Evolutionary conservation across 805 yeast genomes (phyloP).

Genomic region (Spencermartinsiella europaea): DNA sequence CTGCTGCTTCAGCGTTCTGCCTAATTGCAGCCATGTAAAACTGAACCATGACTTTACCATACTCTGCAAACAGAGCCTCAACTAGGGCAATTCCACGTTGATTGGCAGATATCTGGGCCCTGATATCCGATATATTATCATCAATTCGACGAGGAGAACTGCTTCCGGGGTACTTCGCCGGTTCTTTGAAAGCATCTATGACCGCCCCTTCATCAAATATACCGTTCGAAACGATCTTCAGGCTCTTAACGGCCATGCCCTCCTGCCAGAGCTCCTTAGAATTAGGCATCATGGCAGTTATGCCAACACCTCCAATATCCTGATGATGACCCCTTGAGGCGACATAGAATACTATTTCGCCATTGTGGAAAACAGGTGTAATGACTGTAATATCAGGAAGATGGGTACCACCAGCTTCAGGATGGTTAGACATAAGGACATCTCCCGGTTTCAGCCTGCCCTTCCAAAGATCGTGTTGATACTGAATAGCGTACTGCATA

Average conservation of each 20-base stretch:
- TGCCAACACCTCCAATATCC: constrained; percentile 88
- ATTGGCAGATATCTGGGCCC: constrained; percentile 84
- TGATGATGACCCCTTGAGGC: constrained; percentile 96
- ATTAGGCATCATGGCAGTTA: constrained; percentile 92
- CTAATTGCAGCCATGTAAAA: constrained; percentile 78
- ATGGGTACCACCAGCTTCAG: constrained; percentile 76
- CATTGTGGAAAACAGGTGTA: constrained; percentile 72
- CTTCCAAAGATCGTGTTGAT: constrained; percentile 60
- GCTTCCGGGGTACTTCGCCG: constrained; percentile 78
- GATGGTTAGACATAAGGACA: constrained; percentile 71
- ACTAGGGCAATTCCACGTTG: constrained; percentile 72
- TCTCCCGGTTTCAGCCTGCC: constrained; percentile 65
- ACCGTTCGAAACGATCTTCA: constrained; percentile 67
- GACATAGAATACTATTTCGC: constrained; percentile 49
- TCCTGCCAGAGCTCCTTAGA: constrained; percentile 80
- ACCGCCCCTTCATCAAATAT: constrained; percentile 68
- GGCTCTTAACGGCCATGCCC: constrained; percentile 81
- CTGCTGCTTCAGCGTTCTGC: constrained; percentile 68
- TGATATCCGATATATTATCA: constrained; percentile 78
- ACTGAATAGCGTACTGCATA: constrained; percentile 71
- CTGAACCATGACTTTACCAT: constrained; percentile 51
- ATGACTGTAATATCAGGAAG: constrained; percentile 86
- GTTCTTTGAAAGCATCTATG: constrained; percentile 57
- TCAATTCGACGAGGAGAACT: constrained; percentile 79
- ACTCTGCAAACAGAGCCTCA: constrained; percentile 54